Base-by-base conservation (phyloP, 1,139 yeast species). In the Yamadazyma oceani region DNA sequence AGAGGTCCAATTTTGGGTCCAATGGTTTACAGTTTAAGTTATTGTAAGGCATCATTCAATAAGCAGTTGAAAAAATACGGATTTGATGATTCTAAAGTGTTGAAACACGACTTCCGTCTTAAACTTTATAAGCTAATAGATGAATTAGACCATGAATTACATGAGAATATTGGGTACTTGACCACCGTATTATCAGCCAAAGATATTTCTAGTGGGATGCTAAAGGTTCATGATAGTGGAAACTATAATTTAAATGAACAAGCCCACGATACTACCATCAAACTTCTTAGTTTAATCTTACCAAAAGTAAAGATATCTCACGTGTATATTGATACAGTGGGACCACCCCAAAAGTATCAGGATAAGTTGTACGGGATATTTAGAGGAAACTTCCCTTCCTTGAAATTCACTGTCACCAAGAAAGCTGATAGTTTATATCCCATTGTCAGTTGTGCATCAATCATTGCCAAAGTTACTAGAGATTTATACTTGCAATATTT, bases 1-100 rank as follows among this genome's bases (percentile, higher is more conserved):
- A 73, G 99, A 47, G 99, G 99, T 0, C 98, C 99, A 0, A 97
- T 94, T 0, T 55, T 92, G 37, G 95, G 98, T 0, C 95, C 97
- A 0, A 94, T 92, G 98, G 98, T 94, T 1, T 92, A 92, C 53
- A 96, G 96, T 1, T 69, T 88, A 2, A 81, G 95, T 3, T 92
- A 88, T 55, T 82, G 95, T 49, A 63, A 81, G 13, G 70, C 72
- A 35, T 55, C 64, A 2, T 87, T 78, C 53, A 82, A 78, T 38
- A 46, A 55, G 0, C 55, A 59, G 5, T 60, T 82, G 39, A 78
- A 85, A 37, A 68, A 66, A 26, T 82, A 78, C 46, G 96, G 92
- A 9, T 92, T 92, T 64, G 96, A 90, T 21, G 99, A 92, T 57
- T 90, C 97, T 6, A 92, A 92, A 55, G 85, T 85, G 2, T 66